Percentiles rank a stretch among this genome's conserved stretches.
Evolutionary conservation across 345 rosid genomes (phyloP).

Genomic region (Pistacia vera): DNA sequence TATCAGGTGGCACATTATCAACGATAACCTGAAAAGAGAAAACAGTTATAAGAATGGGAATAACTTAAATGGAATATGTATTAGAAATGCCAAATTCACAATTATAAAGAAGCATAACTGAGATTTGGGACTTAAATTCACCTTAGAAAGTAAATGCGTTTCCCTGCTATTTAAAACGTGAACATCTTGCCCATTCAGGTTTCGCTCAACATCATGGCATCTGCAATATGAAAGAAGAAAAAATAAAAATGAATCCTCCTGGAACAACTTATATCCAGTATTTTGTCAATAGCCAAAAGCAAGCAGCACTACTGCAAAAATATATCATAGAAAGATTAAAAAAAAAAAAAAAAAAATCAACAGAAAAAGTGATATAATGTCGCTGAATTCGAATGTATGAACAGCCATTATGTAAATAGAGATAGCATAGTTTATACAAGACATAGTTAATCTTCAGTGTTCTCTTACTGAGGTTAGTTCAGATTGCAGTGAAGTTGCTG

Average conservation of each 20-base stretch:
- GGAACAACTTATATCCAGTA: neutral
- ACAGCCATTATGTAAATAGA: too few relatives aligned
- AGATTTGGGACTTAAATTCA: constrained; percentile 19
- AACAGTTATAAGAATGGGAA: neutral
- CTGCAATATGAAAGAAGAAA: constrained; percentile 29
- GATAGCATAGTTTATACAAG: too few relatives aligned
- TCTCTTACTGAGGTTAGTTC: too few relatives aligned
- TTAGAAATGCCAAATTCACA: constrained; percentile 5
- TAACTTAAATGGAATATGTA: too few relatives aligned
- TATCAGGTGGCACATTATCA: constrained; percentile 41
- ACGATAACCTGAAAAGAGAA: constrained; percentile 41
- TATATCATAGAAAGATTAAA: too few relatives aligned
- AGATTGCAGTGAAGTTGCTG: too few relatives aligned
- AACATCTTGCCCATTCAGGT: constrained; percentile 23
- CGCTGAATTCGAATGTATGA: too few relatives aligned
- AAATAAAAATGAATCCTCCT: neutral
- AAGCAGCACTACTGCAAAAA: too few relatives aligned
- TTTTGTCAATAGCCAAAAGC: too few relatives aligned
- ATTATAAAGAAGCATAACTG: neutral
- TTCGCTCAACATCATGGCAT: constrained; percentile 46
- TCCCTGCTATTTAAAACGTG: constrained; percentile 36
- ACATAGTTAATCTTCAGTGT: too few relatives aligned
- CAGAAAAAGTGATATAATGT: too few relatives aligned
- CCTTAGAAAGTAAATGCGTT: constrained; percentile 61
- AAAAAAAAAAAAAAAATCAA: too few relatives aligned